Evolutionary conservation across 2,329 filamentous ascomycete genomes (phyloP), one percentile per base, ranked within the genome.

Genomic region (Tolypocladium amazonense): DNA sequence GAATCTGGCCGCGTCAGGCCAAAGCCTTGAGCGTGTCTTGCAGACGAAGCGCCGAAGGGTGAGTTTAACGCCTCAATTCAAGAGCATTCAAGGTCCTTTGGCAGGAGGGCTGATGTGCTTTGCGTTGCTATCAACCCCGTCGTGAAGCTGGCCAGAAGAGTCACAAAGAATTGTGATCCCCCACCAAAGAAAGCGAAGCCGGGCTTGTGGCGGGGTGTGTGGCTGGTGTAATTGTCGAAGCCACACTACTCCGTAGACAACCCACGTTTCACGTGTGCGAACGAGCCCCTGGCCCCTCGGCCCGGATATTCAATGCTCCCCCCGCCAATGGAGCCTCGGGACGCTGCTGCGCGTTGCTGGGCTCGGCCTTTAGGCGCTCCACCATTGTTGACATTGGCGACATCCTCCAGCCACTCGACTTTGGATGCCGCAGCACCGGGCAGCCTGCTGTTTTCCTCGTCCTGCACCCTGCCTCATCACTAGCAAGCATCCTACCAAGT

Each of bases 341-440:
- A 50, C 47, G 56, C 6, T 25, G 43, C 27, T 53, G 30, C 52
- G 52, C 55, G 62, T 61, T 62, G 62, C 62, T 60, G 56, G 62
- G 61, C 59, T 41, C 12, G n/a, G 58, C 11, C 1, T 25, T 35
- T 35, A 27, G 37, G 53, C 50, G 55, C 53, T 62, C 61, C 61
- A 62, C 55, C 55, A 58, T 59, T 63, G 60, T 63, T 63, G 62
- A 61, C 59, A 59, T 56, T 53, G 57, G 58, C 38, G 50, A 59
- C 41, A 59, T 47, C 33, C 56, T 33, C 54, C 56, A 61, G 58
- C 55, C 54, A 59, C 57, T 33, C 35, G 53, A 50, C 20, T 52
- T 59, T 61, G 50, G 50, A 20, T 18, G 50, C 30, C 7, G 18
- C 50, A n/a, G 35, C 50, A 35, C 50, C 50, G 5, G 30, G 50